Conservation (phyloP, 73 alveolate genomes). For the Loxodes magnus region DNA sequence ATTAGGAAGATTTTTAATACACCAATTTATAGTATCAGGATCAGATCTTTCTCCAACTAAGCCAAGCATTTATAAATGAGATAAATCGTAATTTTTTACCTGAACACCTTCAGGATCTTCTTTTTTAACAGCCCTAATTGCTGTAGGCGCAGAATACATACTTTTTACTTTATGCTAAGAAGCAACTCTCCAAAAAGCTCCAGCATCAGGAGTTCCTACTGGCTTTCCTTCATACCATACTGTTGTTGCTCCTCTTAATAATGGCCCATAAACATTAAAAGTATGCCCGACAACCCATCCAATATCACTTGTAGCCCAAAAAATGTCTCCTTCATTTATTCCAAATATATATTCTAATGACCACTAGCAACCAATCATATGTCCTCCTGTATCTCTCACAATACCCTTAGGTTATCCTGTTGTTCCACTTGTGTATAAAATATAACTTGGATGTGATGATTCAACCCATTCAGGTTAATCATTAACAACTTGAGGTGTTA, state of each 20-base stretch:
- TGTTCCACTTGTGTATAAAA: conserved; percentile 98
- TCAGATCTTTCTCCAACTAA: conserved; percentile 41
- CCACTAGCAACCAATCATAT: not conserved
- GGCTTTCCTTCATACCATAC: conserved; percentile 98
- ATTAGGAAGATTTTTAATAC: conserved; percentile 44
- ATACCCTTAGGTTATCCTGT: conserved; percentile 99
- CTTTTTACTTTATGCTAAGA: conserved; percentile 81
- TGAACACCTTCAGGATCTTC: conserved; percentile 74
- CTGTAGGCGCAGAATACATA: conserved; percentile 99
- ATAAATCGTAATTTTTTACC: conserved; percentile 28
- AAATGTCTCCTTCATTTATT: conserved; percentile 70
- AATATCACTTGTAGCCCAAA: conserved; percentile 94
- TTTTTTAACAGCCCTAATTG: conserved; percentile 94
- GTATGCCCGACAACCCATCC: conserved; percentile 99
- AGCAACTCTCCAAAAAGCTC: conserved; percentile 72
- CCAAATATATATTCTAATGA: conserved; percentile 74
- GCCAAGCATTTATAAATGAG: conserved; percentile 27
- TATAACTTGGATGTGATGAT: conserved; percentile 78
- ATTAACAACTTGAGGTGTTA: not conserved
- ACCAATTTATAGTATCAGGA: conserved; percentile 68
- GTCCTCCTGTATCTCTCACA: conserved; percentile 27
- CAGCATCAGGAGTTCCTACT: conserved; percentile 81
- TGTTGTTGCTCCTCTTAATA: conserved; percentile 60
- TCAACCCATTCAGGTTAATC: conserved; percentile 24
- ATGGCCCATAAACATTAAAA: conserved; percentile 98